A percentile compares a stretch with the other conserved stretches of the same genome.
Conservation (phyloP, 2,329 filamentous ascomycete genomes). For the Dichotomopilus funicola region DNA sequence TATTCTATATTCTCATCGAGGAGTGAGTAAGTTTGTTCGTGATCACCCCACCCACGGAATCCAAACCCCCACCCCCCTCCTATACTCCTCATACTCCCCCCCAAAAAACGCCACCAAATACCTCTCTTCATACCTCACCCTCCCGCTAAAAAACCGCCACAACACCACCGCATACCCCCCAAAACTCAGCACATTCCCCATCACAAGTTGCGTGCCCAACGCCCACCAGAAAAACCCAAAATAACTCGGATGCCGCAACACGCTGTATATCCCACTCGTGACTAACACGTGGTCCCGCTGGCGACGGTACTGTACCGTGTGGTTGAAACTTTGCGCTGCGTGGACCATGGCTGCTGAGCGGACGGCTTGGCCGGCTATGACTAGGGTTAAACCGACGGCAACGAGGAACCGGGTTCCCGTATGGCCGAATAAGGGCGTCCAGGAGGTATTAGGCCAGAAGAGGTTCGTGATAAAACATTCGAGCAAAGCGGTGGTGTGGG, state of each 20-base stretch:
- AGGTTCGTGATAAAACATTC: slow-evolving; percentile 62
- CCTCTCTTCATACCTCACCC: slow-evolving; percentile 73
- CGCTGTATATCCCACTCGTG: slow-evolving; percentile 69
- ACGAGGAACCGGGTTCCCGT: slow-evolving; percentile 34
- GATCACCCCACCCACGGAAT: slow-evolving; percentile 53
- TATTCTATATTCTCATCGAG: no score
- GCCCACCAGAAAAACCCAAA: slow-evolving; percentile 99
- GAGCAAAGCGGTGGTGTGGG: slow-evolving; percentile 65
- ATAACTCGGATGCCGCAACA: slow-evolving; percentile 81
- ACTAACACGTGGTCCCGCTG: slow-evolving; percentile 70
- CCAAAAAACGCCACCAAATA: slow-evolving; percentile 78
- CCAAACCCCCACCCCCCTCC: slow-evolving; percentile 61
- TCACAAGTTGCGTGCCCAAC: slow-evolving; percentile 82
- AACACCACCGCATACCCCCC: slow-evolving; percentile 66
- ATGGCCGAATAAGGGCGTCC: slow-evolving; percentile 40
- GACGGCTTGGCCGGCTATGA: slow-evolving; percentile 65
- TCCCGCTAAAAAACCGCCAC: slow-evolving; percentile 74
- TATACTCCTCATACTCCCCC: slow-evolving; percentile 70
- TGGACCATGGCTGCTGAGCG: slow-evolving; percentile 82
- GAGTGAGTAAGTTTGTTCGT: no score
- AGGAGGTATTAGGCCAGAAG: slow-evolving; percentile 45
- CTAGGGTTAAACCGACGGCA: slow-evolving; percentile 53
- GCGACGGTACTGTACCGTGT: slow-evolving; percentile 68
- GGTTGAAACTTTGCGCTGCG: slow-evolving; percentile 88
- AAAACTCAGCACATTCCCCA: slow-evolving; percentile 79